These are phyloP conservation scores for Syzygium malaccense DNA, from an alignment of 441 rosid species.

Conservation along the genomic window DNA sequence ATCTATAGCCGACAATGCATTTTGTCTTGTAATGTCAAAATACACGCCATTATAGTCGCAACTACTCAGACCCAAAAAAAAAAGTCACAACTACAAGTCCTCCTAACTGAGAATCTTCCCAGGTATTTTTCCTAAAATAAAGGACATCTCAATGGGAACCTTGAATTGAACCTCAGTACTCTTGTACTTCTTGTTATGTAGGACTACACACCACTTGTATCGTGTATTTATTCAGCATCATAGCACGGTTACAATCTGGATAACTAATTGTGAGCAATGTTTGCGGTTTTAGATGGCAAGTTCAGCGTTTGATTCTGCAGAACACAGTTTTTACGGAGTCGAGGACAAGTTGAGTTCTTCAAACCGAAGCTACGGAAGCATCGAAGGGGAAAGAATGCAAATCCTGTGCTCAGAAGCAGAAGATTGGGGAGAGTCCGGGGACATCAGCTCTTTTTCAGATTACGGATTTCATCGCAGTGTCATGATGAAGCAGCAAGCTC, in stretches of 20 bases:
- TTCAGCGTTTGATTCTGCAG: conserved; percentile 5
- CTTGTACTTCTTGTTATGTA: not conserved
- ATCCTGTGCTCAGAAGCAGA: not conserved
- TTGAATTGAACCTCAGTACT: not conserved
- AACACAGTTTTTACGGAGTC: conserved; percentile 2
- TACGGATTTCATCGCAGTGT: conserved; percentile 6
- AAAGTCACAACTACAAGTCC: not conserved
- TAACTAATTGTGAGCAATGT: not conserved
- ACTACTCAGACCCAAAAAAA: not conserved
- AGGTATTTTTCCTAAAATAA: not conserved
- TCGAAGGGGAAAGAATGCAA: not conserved
- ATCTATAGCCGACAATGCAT: too few relatives aligned
- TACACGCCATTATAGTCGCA: not conserved
- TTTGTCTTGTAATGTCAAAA: too few relatives aligned
- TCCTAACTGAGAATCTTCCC: not conserved
- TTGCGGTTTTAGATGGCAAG: conserved; percentile 7
- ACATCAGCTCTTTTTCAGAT: conserved; percentile 5
- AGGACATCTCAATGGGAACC: not conserved
- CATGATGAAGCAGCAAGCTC: not conserved
- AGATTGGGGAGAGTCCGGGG: not conserved
- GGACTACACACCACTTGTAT: not conserved
- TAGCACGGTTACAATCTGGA: not conserved
- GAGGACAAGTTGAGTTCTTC: conserved; percentile 14
- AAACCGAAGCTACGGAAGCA: not conserved
- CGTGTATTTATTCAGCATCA: not conserved